Percentiles rank a stretch among this genome's conserved stretches.
Conservation (phyloP, 768 basidiomycete genomes). For the Hygrophorus russula region DNA sequence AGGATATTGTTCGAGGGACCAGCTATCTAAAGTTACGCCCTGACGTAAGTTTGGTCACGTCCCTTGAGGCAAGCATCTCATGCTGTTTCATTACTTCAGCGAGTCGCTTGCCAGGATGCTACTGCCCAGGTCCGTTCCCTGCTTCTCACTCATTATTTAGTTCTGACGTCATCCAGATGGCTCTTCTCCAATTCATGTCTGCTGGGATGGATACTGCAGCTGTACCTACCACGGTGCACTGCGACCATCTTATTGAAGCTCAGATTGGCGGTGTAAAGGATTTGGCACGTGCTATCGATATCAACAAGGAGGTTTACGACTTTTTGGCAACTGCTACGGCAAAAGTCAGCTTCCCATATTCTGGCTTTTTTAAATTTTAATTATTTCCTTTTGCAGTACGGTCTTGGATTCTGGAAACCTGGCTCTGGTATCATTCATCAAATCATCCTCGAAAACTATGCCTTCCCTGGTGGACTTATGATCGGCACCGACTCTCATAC, state of each 20-base stretch:
- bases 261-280: slow-evolving; percentile 92
- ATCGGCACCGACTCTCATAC: slow-evolving; percentile 99
- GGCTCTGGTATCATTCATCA: slow-evolving; percentile 99
- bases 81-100: slow-evolving; percentile 28
- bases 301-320: slow-evolving; percentile 99
- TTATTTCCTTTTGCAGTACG: slow-evolving; percentile 45
- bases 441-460: slow-evolving; percentile 99
- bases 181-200: slow-evolving; percentile 99
- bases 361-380: background rate
- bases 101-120: slow-evolving; percentile 86
- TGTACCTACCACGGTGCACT: slow-evolving; percentile 97
- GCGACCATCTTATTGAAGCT: slow-evolving; percentile 98
- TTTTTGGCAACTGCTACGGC: slow-evolving; percentile 96
- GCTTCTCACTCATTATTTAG: slow-evolving; percentile 18
- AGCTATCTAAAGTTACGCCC: slow-evolving; percentile 98
- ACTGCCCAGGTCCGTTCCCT: slow-evolving; percentile 57
- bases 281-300: slow-evolving; percentile 80
- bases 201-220: slow-evolving; percentile 97
- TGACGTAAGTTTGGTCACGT: slow-evolving; percentile 54
- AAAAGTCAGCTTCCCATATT: slow-evolving; percentile 39
- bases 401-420: slow-evolving; percentile 99
- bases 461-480: slow-evolving; percentile 98
- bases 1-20: slow-evolving; percentile 83
- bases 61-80: slow-evolving; percentile 2
- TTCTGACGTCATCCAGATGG: slow-evolving; percentile 57